These are phyloP conservation scores for Magnaporthiopsis rhizophila DNA, from an alignment of 2,329 filamentous ascomycete species.

Conservation along the genomic window DNA sequence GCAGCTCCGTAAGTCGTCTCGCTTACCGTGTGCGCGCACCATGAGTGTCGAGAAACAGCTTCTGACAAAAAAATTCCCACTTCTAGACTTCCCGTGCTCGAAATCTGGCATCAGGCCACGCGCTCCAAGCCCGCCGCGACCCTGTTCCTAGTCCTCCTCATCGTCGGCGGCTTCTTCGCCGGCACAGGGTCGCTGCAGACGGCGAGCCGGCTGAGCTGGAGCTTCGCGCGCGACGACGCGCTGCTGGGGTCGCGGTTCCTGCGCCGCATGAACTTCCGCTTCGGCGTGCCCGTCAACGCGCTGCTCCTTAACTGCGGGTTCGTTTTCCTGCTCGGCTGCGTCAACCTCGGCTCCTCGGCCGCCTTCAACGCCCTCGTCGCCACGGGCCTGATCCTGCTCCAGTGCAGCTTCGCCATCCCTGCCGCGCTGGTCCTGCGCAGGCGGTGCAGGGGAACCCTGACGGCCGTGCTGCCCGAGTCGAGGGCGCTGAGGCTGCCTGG, in stretches of 20 bases:
- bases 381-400: conserved; percentile 33
- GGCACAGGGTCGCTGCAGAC: conserved; percentile 35
- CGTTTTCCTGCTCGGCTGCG: conserved; percentile 29
- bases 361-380: conserved; percentile 36
- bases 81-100: conserved; percentile 33
- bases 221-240: background rate
- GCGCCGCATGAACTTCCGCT: background rate
- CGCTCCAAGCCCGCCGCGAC: conserved; percentile 29
- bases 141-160: conserved; percentile 26
- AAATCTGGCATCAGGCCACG: conserved; percentile 35
- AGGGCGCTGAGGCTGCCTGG: background rate
- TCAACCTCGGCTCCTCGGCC: conserved; percentile 34
- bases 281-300: conserved; percentile 1
- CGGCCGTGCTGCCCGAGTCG: background rate
- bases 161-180: conserved; percentile 35
- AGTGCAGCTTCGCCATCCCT: conserved; percentile 35
- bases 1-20: conserved; percentile 10
- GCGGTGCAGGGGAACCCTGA: background rate
- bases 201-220: conserved; percentile 31
- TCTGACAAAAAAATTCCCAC: conserved; percentile 14
- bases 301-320: conserved; percentile 22
- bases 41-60: background rate
- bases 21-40: too few relatives aligned
- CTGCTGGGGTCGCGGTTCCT: background rate
- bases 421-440: background rate